These are phyloP conservation scores for Ilex asprella DNA, from an alignment of 257 asterid genomes.

Conservation along the genomic window DNA sequence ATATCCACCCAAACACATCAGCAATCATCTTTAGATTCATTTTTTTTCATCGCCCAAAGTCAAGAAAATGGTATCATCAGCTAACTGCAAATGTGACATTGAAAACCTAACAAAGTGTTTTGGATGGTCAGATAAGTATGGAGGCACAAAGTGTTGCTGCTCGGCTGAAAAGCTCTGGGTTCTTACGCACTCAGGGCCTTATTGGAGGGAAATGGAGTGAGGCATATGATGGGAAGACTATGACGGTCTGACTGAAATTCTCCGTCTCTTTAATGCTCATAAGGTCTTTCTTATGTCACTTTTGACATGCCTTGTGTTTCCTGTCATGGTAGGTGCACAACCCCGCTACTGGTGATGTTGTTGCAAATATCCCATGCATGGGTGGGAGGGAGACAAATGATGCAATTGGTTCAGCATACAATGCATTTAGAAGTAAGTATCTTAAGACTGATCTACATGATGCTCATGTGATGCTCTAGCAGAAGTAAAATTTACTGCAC, in stretches of 20 bases:
- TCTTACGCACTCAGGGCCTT: constrained; percentile 69
- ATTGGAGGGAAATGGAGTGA: constrained; percentile 95
- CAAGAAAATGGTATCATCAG: too few relatives aligned
- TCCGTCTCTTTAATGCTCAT: background rate
- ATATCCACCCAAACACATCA: too few relatives aligned
- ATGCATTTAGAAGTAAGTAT: constrained; percentile 73
- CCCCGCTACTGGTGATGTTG: constrained; percentile 91
- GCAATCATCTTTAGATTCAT: too few relatives aligned
- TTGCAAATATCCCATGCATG: constrained; percentile 83
- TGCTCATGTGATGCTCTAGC: background rate
- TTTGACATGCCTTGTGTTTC: constrained; percentile 1
- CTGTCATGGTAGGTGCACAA: constrained; percentile 49
- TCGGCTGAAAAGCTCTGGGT: constrained; percentile 64
- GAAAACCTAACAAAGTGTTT: background rate
- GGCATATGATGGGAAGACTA: constrained; percentile 80
- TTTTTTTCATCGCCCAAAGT: too few relatives aligned
- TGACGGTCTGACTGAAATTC: constrained; percentile 43
- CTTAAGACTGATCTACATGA: constrained; percentile 6
- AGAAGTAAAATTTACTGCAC: too few relatives aligned
- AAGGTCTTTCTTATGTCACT: background rate
- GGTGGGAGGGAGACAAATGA: constrained; percentile 84
- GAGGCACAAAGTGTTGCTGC: constrained; percentile 51
- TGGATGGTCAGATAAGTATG: constrained; percentile 55
- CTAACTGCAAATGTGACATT: too few relatives aligned
- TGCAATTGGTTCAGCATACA: constrained; percentile 83